Evolutionary conservation across 345 rosid genomes (phyloP).

Genomic region (Pugionium dolabratum): DNA sequence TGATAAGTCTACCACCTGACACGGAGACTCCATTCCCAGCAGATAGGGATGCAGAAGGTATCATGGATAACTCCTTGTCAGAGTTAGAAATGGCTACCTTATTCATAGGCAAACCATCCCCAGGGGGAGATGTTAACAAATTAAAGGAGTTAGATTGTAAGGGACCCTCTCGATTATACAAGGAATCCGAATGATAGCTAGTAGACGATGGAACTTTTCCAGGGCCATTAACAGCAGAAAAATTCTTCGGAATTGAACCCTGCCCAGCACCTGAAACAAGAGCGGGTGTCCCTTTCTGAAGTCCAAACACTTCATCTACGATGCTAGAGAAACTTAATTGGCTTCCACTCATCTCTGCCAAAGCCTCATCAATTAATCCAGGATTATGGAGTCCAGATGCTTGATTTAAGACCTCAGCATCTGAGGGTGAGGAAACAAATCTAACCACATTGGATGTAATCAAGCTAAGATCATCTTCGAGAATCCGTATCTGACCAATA

Average conservation of each 20-base stretch:
- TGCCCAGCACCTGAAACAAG: slow-evolving; percentile 51
- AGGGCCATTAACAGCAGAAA: slow-evolving; percentile 21
- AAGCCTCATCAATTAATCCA: slow-evolving; percentile 56
- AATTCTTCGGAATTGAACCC: slow-evolving; percentile 38
- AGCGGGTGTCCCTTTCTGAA: slow-evolving; percentile 62
- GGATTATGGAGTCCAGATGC: slow-evolving; percentile 58
- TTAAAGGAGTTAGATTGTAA: slow-evolving; percentile 54
- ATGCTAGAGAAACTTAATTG: slow-evolving; percentile 73
- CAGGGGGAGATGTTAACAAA: slow-evolving; percentile 54
- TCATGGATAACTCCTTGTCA: slow-evolving; percentile 69
- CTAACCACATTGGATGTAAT: slow-evolving; percentile 59
- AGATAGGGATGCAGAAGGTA: slow-evolving; percentile 64
- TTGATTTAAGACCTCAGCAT: slow-evolving; percentile 49
- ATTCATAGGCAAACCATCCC: slow-evolving; percentile 50
- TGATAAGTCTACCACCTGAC: slow-evolving; percentile 46
- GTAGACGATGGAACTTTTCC: slow-evolving; percentile 39
- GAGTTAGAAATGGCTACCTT: slow-evolving; percentile 67
- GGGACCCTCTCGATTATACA: slow-evolving; percentile 55
- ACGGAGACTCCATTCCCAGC: slow-evolving; percentile 47
- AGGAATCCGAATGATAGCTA: slow-evolving; percentile 58
- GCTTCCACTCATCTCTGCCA: slow-evolving; percentile 53
- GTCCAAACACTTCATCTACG: slow-evolving; percentile 94
- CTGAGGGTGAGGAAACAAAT: slow-evolving; percentile 53
- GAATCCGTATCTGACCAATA: slow-evolving; percentile 75
- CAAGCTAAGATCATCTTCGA: slow-evolving; percentile 78